Evolutionary conservation across 1,284 basidiomycete genomes (phyloP).

Genomic region (Rhodotorula sp.): DNA sequence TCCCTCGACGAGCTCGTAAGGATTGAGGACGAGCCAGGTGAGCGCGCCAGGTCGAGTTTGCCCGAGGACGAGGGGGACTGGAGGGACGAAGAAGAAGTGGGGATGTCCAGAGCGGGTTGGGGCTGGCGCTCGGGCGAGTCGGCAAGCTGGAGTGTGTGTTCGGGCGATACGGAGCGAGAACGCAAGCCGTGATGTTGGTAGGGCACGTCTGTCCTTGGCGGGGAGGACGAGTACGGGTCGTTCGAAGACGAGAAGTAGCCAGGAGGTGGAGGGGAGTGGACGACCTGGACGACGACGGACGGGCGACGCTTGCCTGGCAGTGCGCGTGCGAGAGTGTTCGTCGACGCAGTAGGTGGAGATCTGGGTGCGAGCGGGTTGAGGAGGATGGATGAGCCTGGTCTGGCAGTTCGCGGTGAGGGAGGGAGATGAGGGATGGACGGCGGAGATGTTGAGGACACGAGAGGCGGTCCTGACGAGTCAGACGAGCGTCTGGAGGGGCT

Average conservation of each 20-base stretch:
- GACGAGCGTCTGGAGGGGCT: not conserved
- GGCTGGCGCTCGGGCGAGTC: not conserved
- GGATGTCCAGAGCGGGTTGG: not conserved
- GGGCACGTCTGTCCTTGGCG: not conserved
- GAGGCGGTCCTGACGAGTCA: not conserved
- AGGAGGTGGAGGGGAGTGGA: constrained; percentile 15
- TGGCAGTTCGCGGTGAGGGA: constrained; percentile 2
- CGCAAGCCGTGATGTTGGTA: constrained; percentile 1
- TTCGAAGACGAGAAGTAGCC: constrained; percentile 9
- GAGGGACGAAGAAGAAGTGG: not conserved
- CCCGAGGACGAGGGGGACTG: no score
- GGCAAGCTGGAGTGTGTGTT: not conserved
- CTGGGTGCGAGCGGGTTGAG: constrained; percentile 23
- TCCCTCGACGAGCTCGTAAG: not conserved
- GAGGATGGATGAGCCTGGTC: constrained; percentile 21
- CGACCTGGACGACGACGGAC: constrained; percentile 20
- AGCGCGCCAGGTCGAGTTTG: no score
- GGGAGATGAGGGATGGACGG: constrained; percentile 17
- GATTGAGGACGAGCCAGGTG: not conserved
- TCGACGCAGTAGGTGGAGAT: not conserved
- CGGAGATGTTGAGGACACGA: constrained; percentile 9
- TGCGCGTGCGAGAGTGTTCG: not conserved
- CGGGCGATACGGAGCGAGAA: constrained; percentile 8
- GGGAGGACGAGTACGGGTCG: not conserved
- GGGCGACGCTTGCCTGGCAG: not conserved